Evolutionary conservation across 805 yeast genomes (phyloP).

Genomic region (Ogataea populi-albae): DNA sequence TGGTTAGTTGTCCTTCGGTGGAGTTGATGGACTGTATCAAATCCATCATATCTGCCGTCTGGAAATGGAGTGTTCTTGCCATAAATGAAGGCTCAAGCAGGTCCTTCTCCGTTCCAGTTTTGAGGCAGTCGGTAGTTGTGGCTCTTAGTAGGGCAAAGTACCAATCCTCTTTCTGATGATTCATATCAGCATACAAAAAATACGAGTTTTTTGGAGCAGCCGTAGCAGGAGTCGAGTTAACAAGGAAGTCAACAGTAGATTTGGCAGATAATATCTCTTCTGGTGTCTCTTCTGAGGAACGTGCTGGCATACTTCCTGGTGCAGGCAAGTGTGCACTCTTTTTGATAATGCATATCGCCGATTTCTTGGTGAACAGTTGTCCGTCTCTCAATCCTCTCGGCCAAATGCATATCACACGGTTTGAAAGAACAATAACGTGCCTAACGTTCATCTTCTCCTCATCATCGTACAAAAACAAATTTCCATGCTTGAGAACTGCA

Average conservation of each 20-base stretch:
- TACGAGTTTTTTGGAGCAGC: slow-evolving; percentile 39
- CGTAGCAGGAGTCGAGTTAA: slow-evolving; percentile 17
- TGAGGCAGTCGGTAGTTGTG: slow-evolving; percentile 44
- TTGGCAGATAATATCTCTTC: slow-evolving; percentile 1
- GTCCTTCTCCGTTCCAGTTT: slow-evolving; percentile 25
- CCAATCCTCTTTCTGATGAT: slow-evolving; percentile 88
- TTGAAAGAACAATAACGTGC: slow-evolving; percentile 75
- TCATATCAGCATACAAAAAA: slow-evolving; percentile 73
- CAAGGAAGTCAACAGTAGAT: slow-evolving; percentile 1
- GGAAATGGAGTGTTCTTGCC: slow-evolving; percentile 73
- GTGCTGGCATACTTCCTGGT: slow-evolving; percentile 26
- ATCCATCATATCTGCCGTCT: slow-evolving; percentile 66
- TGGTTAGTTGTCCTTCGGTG: slow-evolving; percentile 75
- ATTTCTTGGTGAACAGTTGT: slow-evolving; percentile 72
- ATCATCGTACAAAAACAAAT: slow-evolving; percentile 78
- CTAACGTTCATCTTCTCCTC: slow-evolving; percentile 61
- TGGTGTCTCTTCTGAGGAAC: neutral
- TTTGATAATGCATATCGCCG: slow-evolving; percentile 63
- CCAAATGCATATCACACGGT: slow-evolving; percentile 76
- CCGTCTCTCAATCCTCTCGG: slow-evolving; percentile 75
- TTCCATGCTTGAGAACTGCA: slow-evolving; percentile 81
- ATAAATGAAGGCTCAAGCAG: slow-evolving; percentile 53
- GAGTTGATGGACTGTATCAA: slow-evolving; percentile 77
- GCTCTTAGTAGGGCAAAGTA: slow-evolving; percentile 83
- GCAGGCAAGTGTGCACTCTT: slow-evolving; percentile 2